A percentile compares a stretch with the other conserved stretches of the same genome.
Evolutionary conservation across 768 basidiomycete species (phyloP).

Genomic region (Podaxis mareebaensis): DNA sequence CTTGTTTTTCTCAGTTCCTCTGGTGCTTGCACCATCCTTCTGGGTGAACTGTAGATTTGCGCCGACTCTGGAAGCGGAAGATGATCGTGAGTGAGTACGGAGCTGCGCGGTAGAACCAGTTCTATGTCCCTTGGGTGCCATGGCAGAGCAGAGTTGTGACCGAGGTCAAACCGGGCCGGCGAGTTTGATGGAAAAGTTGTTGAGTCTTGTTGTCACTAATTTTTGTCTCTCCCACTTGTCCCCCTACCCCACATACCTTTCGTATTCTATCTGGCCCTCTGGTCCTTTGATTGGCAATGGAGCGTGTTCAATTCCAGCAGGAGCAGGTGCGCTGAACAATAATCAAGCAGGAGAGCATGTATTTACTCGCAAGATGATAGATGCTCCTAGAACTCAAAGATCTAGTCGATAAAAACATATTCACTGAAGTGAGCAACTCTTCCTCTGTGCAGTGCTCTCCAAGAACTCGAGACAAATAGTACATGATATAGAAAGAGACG

Average conservation of each 20-base stretch:
- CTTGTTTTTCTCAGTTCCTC: constrained; percentile 55
- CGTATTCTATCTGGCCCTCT: constrained; percentile 9
- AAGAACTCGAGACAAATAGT: constrained; percentile 19
- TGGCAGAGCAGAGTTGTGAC: constrained; percentile 22
- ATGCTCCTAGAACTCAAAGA: constrained; percentile 97
- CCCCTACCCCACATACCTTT: neutral
- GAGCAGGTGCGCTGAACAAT: constrained; percentile 61
- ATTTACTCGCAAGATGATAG: constrained; percentile 30
- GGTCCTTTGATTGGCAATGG: constrained; percentile 52
- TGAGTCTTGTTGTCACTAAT: constrained; percentile 9
- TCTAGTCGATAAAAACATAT: constrained; percentile 80
- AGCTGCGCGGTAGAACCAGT: constrained; percentile 43
- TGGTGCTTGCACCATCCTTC: constrained; percentile 47
- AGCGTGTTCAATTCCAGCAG: constrained; percentile 91
- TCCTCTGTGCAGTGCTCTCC: neutral
- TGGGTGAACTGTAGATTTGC: constrained; percentile 69
- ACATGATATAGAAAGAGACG: constrained; percentile 60
- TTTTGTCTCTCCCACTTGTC: neutral
- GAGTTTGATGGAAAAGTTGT: constrained; percentile 7
- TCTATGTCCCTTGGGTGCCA: constrained; percentile 55
- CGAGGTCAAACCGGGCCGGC: neutral
- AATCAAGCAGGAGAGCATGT: neutral
- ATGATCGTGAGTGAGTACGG: constrained; percentile 64
- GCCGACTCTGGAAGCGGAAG: constrained; percentile 60
- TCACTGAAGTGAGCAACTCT: constrained; percentile 62